Base-by-base conservation (phyloP, 768 basidiomycete genomes). In the Tubosaeta sp. region DNA sequence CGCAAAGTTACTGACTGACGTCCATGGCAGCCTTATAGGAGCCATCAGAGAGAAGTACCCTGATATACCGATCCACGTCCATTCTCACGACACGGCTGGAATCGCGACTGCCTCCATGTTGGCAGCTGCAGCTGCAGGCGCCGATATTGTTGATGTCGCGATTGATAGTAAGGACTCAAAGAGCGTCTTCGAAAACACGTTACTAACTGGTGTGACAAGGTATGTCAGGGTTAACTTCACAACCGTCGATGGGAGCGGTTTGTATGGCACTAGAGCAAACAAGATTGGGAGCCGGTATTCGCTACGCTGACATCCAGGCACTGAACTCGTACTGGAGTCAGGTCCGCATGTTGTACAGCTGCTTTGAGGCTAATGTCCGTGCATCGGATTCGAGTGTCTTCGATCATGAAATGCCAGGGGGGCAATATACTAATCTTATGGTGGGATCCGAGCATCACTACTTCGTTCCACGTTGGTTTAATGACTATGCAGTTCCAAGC, bases 361-460 rank as follows among this genome's bases (percentile, higher is more conserved):
- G 94, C 76, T 99, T 99, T 76, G 97, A 98, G 71, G 97, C 97
- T 50, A 97, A 97, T 65, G 94, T 98, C 61, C 84, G 93, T 48
- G 91, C 94, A 25, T 95, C 93, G 48, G 97, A 98, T 68, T 97
- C 95, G 44, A 93, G 91, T 72, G 95, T 98, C 48, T 99, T 97
- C 70, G 94, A 94, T 66, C 95, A 97, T 72, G 95, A 97, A 74
- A 98, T 99, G 97, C 95, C 95, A 49, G 97, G 95, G 67, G 95
- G 95, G 42, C 92, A 93, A 69, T 93, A 92, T 69, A 93, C 91
- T 31, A 93, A 93, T 70, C 74, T 93, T 60, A 93, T 93, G 91
- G 91, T 92, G 66, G 46, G 80, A 60, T n/a, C 41, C 27, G 33
- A 54, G 50, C 35, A 53, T 43, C 34, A 45, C 55, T 53, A 35